Percentiles rank a stretch among this genome's conserved stretches.
Conservation (phyloP, 768 basidiomycete species). For the Lentinula guzmanii region DNA sequence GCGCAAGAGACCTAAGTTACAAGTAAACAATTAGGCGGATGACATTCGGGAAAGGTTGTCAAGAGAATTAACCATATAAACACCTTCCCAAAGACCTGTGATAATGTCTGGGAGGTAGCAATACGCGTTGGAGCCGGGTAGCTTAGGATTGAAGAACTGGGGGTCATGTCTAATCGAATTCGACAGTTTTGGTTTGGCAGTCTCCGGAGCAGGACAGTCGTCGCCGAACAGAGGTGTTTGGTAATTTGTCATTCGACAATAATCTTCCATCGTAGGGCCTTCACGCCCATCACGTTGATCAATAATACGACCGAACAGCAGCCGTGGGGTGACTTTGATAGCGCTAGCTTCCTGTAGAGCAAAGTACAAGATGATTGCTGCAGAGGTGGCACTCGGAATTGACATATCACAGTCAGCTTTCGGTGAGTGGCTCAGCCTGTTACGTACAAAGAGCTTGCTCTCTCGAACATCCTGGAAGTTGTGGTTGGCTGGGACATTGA, state of each 20-base stretch:
- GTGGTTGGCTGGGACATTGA: background rate
- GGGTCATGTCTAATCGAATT: slow-evolving; percentile 27
- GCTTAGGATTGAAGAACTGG: slow-evolving; percentile 27
- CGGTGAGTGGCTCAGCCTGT: background rate
- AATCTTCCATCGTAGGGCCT: slow-evolving; percentile 53
- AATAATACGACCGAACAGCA: slow-evolving; percentile 41
- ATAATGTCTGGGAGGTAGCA: slow-evolving; percentile 38
- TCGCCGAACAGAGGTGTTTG: slow-evolving; percentile 49
- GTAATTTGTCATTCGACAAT: slow-evolving; percentile 31
- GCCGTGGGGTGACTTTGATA: slow-evolving; percentile 40
- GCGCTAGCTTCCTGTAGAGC: slow-evolving; percentile 42
- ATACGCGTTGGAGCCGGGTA: slow-evolving; percentile 17
- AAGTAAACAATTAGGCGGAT: slow-evolving; percentile 1
- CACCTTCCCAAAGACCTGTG: slow-evolving; percentile 57
- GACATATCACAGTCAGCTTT: background rate
- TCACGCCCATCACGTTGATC: slow-evolving; percentile 36
- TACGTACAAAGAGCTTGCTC: background rate
- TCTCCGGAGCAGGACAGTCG: slow-evolving; percentile 12
- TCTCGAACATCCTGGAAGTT: background rate
- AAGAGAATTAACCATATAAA: slow-evolving; percentile 41
- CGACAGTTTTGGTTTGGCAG: slow-evolving; percentile 12
- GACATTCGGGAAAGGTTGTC: background rate
- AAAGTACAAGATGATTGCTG: slow-evolving; percentile 48
- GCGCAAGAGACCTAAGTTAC: background rate
- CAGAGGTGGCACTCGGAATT: slow-evolving; percentile 30